Evolutionary conservation across 225 moss, liverwort and hornwort species (phyloP).

Genomic region (Neckera pumila): DNA sequence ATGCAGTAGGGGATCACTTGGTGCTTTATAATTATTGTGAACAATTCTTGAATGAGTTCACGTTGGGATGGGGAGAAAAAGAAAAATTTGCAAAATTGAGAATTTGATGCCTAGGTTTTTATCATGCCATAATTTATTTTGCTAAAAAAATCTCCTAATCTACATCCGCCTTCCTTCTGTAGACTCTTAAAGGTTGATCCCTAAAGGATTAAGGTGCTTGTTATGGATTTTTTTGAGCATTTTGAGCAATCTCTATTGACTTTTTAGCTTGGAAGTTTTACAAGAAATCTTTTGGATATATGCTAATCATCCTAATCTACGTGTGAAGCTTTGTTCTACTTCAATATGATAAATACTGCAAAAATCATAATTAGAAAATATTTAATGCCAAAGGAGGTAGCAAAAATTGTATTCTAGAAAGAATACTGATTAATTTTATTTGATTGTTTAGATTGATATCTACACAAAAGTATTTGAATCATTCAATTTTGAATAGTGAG

Average conservation of each 20-base stretch:
- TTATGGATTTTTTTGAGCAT: not conserved
- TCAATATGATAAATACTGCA: not conserved
- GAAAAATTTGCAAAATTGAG: too few species aligned
- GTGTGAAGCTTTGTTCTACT: not conserved
- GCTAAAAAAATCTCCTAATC: not conserved
- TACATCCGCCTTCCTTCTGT: rapidly evolving
- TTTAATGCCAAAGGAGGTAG: not conserved
- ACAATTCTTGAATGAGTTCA: not conserved
- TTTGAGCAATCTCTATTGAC: not conserved
- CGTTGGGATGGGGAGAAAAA: not conserved
- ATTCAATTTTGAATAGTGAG: not conserved
- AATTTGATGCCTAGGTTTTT: not conserved
- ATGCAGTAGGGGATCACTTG: not conserved
- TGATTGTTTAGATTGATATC: not conserved
- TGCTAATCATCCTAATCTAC: not conserved
- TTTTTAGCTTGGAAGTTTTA: not conserved
- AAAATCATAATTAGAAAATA: not conserved
- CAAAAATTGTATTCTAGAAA: not conserved
- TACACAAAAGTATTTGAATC: not conserved
- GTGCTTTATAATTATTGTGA: not conserved
- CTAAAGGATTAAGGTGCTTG: rapidly evolving
- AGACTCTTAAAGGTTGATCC: rapidly evolving
- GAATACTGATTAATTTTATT: not conserved
- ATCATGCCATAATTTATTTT: not conserved
- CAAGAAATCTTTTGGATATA: not conserved